Base-by-base conservation (phyloP, 176 grass and related monocot genomes). In the Carex myosuroides region DNA sequence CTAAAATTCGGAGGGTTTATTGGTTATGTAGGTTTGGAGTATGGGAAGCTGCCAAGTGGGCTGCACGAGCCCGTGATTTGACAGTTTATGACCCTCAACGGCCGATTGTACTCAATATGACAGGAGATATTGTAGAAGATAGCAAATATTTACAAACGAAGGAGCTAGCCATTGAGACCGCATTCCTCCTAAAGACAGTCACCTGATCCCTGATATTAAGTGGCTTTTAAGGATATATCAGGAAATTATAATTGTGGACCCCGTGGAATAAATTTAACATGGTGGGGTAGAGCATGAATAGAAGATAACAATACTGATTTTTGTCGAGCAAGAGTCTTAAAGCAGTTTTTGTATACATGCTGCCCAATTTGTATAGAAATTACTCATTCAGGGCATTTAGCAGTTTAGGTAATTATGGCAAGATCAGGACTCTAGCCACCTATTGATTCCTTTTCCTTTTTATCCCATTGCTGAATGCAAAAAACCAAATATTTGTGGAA, bases 21-120 rank as follows among this genome's bases (percentile, higher is more conserved):
- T 41, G 29, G 13, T 33, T 58, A 86, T 83, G 9, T 90, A 98
- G 95, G 86, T 98, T 98, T 93, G 92, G 92, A 77, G 89, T 98
- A 66, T 93, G 92, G 95, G 92, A 98, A 89, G 95, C 95, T 64
- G 91, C 95, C 75, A 98, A 98, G 86, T 98, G 91, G 95, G 88
- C 90, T 84, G 95, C 95, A 85, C 92, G 89, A 84, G 86, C 90
- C 52, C 84, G 95, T 72, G 95, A 98, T 75, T 57, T 88, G 82
- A 93, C 91, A 44, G 78, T 79, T 50, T 95, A 98, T 89, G 95
- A 92, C 87, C 89, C 92, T 46, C 82, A 90, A 74, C 77, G 88
- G 60, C 92, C 91, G 17, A 89, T 98, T 90, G 76, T 98, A 85
- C 93, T 95, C 54, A 98, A 98, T 83, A 81, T 98, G 70, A 95